Percentiles rank a stretch among this genome's conserved stretches.
Conservation (phyloP, 2,329 filamentous ascomycete species). For the Penicillium sp. region DNA sequence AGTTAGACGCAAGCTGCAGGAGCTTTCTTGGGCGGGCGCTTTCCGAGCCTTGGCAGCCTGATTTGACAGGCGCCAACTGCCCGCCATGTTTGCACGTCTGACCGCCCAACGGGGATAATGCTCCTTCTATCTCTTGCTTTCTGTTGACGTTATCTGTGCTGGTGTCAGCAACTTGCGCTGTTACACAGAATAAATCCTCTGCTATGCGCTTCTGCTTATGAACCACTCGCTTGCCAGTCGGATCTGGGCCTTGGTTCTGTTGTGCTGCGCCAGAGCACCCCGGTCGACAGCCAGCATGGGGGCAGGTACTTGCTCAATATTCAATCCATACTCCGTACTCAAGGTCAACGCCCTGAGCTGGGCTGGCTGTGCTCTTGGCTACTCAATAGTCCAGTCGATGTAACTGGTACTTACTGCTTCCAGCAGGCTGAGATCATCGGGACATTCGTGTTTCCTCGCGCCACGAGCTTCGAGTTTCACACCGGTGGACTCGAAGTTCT, state of each 20-base stretch:
- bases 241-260: not conserved
- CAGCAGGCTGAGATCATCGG: not conserved
- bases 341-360: not conserved
- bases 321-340: not conserved
- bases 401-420: not conserved
- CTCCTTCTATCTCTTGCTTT: not conserved
- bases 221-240: not conserved
- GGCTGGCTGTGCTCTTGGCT: not conserved
- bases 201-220: not conserved
- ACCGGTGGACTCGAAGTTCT: conserved; percentile 2
- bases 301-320: not conserved
- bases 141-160: not conserved
- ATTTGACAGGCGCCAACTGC: conserved; percentile 2
- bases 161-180: not conserved
- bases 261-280: not conserved
- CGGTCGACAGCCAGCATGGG: not conserved
- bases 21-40: conserved; percentile 1
- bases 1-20: not conserved
- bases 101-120: not conserved
- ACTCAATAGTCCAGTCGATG: not conserved
- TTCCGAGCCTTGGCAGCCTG: conserved; percentile 11
- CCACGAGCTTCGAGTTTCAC: not conserved
- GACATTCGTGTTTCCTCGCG: not conserved
- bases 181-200: not conserved
- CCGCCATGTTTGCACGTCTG: not conserved